A percentile compares a stretch with the other conserved stretches of the same genome.
phyloP scores from a whole-genome alignment of 2,329 filamentous ascomycete genomes.

The Botrytis hyacinthi region DNA sequence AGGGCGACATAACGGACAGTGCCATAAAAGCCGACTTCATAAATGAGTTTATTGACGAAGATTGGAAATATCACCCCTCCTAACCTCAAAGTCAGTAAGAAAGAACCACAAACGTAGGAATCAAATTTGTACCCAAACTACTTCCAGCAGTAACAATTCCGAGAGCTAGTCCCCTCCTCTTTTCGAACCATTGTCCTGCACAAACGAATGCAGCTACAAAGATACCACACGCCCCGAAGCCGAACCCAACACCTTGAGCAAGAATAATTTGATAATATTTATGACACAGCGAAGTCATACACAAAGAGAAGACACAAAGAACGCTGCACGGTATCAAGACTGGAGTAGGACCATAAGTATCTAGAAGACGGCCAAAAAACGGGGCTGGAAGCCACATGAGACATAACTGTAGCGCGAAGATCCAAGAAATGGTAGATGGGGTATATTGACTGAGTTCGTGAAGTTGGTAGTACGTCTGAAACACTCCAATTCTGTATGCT shows the following conservation, averaged over 20 bases:
- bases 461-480: slow-evolving; percentile 20
- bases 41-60: slow-evolving; percentile 39
- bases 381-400: slow-evolving; percentile 46
- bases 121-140: slow-evolving; percentile 40
- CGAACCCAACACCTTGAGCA: slow-evolving; percentile 46
- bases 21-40: not conserved
- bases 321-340: slow-evolving; percentile 53
- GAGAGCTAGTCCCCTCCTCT: slow-evolving; percentile 46
- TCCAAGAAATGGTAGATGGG: slow-evolving; percentile 15
- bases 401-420: slow-evolving; percentile 17
- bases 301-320: slow-evolving; percentile 57
- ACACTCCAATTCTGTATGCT: slow-evolving; percentile 17
- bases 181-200: slow-evolving; percentile 49
- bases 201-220: slow-evolving; percentile 44
- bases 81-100: not conserved
- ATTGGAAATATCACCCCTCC: slow-evolving; percentile 37
- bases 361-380: slow-evolving; percentile 59
- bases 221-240: slow-evolving; percentile 45
- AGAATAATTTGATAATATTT: slow-evolving; percentile 54
- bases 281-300: slow-evolving; percentile 59
- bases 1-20: slow-evolving; percentile 10
- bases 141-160: slow-evolving; percentile 49
- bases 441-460: slow-evolving; percentile 12
- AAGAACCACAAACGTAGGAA: slow-evolving; percentile 45
- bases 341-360: slow-evolving; percentile 58